Evolutionary conservation across 768 basidiomycete species (phyloP).

Genomic region (Psilocybe subaeruginosa): DNA sequence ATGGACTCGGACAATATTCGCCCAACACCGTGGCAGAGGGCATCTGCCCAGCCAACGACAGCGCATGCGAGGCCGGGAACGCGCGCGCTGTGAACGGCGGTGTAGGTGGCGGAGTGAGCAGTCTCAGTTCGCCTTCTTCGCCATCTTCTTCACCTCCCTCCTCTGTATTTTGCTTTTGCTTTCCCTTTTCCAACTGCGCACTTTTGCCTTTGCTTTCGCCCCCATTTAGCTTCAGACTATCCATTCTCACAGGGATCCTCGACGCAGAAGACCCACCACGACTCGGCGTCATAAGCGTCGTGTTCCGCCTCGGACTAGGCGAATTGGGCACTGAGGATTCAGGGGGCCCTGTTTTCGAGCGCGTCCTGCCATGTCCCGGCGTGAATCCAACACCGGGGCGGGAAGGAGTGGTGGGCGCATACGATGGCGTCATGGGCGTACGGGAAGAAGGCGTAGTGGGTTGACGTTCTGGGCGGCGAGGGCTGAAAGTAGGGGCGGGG

Average conservation of each 20-base stretch:
- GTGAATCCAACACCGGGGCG: neutral
- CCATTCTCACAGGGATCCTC: neutral
- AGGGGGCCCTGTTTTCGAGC: conserved; percentile 19
- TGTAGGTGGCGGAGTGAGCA: conserved; percentile 29
- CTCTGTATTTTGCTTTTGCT: neutral
- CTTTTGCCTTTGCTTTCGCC: neutral
- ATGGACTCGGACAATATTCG: conserved; percentile 24
- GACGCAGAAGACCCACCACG: neutral
- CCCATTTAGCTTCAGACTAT: neutral
- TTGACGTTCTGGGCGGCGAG: neutral
- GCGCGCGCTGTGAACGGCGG: conserved; percentile 23
- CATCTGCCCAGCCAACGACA: conserved; percentile 9
- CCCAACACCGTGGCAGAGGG: neutral
- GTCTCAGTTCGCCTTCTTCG: conserved; percentile 22
- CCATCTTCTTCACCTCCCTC: conserved; percentile 20
- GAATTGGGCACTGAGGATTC: conserved; percentile 3
- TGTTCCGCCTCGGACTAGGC: conserved; percentile 14
- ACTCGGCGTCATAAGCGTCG: conserved; percentile 8
- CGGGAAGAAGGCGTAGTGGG: neutral
- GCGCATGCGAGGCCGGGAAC: conserved; percentile 16
- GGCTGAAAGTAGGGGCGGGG: neutral
- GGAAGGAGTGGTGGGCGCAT: conserved; percentile 2
- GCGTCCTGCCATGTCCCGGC: conserved; percentile 10
- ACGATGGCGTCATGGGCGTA: neutral
- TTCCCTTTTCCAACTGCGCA: neutral